phyloP scores from a whole-genome alignment of 2,329 filamentous ascomycete species.

The Paracorniculantispora psalliotae region DNA sequence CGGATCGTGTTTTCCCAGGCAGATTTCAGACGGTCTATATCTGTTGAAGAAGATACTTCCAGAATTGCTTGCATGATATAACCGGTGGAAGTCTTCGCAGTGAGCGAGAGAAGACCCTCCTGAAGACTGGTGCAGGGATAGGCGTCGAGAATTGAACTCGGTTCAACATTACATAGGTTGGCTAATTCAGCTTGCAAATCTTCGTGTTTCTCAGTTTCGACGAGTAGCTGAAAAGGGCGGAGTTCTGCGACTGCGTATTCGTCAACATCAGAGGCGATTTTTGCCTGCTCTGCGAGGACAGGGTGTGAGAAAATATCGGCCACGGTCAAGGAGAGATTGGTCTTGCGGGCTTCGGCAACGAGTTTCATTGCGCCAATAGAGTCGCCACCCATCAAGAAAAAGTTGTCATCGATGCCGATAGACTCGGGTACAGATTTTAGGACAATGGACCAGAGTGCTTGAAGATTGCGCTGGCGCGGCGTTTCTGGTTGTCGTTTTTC shows the following conservation, averaged over 20 bases:
- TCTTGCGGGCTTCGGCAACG: slow-evolving; percentile 13
- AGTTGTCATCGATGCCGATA: slow-evolving; percentile 27
- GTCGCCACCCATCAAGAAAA: slow-evolving; percentile 22
- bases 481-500: neutral
- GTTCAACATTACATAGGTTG: neutral
- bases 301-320: slow-evolving; percentile 35
- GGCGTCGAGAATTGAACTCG: slow-evolving; percentile 24
- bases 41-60: slow-evolving; percentile 13
- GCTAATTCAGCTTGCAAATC: neutral
- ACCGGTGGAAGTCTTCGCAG: slow-evolving; percentile 16
- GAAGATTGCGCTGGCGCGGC: neutral
- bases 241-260: neutral
- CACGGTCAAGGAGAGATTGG: slow-evolving; percentile 30
- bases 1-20: slow-evolving; percentile 17
- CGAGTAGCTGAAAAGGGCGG: neutral
- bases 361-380: slow-evolving; percentile 22
- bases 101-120: slow-evolving; percentile 30
- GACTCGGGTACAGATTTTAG: slow-evolving; percentile 6
- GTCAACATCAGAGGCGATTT: neutral
- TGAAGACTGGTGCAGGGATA: slow-evolving; percentile 34
- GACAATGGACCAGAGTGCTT: slow-evolving; percentile 14
- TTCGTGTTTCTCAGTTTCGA: neutral
- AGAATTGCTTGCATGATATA: slow-evolving; percentile 13
- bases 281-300: neutral
- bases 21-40: neutral